Conservation (phyloP, 805 yeast species). For the Scheffersomyces coipomensis region DNA sequence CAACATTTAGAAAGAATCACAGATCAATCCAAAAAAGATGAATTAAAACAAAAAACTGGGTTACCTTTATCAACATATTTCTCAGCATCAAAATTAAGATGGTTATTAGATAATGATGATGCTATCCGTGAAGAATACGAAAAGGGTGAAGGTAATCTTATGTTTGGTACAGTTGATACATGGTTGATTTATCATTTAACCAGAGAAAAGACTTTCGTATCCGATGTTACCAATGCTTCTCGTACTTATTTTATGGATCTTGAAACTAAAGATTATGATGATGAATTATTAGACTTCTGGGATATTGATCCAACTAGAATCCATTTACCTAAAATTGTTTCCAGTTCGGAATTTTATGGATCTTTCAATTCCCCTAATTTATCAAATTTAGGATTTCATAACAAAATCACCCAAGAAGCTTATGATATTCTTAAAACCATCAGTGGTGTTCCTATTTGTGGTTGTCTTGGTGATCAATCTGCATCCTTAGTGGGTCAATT, state of each 20-base stretch:
- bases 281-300: conserved; percentile 73
- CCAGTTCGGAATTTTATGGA: conserved; percentile 80
- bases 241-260: conserved; percentile 89
- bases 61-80: conserved; percentile 89
- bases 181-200: conserved; percentile 90
- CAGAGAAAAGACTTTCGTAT: conserved; percentile 62
- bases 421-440: conserved; percentile 47
- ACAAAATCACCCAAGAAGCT: conserved; percentile 51
- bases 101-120: conserved; percentile 83
- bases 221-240: conserved; percentile 90
- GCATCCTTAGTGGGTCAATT: conserved; percentile 92
- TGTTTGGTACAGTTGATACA: conserved; percentile 93
- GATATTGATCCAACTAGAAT: conserved; percentile 68
- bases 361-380: conserved; percentile 62
- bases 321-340: conserved; percentile 70
- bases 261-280: conserved; percentile 72
- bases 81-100: conserved; percentile 83
- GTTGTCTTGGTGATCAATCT: conserved; percentile 92
- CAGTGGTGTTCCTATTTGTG: conserved; percentile 72
- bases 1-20: conserved; percentile 55
- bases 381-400: conserved; percentile 49
- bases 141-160: conserved; percentile 64
- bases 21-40: conserved; percentile 53
- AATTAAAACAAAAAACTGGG: conserved; percentile 68
- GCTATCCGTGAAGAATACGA: conserved; percentile 67